Evolutionary conservation across 257 asterid genomes (phyloP).

Genomic region (Fraxinus quadrangulata): DNA sequence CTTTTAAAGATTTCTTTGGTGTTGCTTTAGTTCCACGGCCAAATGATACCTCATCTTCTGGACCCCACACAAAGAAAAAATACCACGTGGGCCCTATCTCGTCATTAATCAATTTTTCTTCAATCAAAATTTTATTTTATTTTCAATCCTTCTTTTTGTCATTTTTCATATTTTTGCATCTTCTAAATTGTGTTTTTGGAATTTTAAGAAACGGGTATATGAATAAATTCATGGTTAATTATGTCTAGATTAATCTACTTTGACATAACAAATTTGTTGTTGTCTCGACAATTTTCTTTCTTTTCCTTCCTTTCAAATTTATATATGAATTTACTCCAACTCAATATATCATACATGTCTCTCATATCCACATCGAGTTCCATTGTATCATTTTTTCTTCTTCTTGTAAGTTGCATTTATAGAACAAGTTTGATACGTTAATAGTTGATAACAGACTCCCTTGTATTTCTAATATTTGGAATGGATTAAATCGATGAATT

Average conservation of each 20-base stretch:
- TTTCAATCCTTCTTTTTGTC: background rate
- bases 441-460: too few species aligned
- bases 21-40: conserved; percentile 40
- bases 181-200: background rate
- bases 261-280: too few species aligned
- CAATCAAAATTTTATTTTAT: background rate
- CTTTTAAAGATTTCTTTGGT: background rate
- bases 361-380: background rate
- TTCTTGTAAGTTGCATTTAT: too few species aligned
- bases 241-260: background rate
- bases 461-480: too few species aligned
- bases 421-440: too few species aligned
- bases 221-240: too few species aligned
- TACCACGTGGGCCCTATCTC: background rate
- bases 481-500: too few species aligned
- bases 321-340: too few species aligned
- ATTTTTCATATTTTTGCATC: too few species aligned
- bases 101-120: background rate
- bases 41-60: background rate
- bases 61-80: background rate
- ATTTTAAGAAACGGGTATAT: too few species aligned
- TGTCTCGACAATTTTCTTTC: background rate
- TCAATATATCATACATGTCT: too few species aligned
- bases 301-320: too few species aligned
- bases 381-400: background rate